Evolutionary conservation across 2,329 filamentous ascomycete genomes (phyloP).

Genomic region (Paraphaeosphaeria sporulosa): DNA sequence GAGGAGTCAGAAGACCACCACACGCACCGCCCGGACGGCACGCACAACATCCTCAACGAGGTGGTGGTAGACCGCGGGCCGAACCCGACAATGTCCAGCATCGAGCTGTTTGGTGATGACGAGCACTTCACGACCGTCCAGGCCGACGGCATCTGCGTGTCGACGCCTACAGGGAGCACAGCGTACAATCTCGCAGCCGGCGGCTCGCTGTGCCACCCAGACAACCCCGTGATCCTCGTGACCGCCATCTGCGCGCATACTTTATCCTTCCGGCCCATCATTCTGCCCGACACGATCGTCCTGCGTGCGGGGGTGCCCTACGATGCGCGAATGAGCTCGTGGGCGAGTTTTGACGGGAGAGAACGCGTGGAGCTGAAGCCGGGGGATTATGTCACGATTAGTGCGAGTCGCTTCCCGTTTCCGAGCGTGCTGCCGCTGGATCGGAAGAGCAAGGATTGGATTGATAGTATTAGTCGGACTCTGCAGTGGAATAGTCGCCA

Average conservation of each 20-base stretch:
- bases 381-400: constrained; percentile 86
- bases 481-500: constrained; percentile 83
- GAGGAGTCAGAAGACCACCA: constrained; percentile 83
- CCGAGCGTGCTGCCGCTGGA: constrained; percentile 77
- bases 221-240: constrained; percentile 94
- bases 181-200: constrained; percentile 96
- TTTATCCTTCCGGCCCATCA: constrained; percentile 93
- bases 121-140: constrained; percentile 94
- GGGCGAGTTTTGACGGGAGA: constrained; percentile 97
- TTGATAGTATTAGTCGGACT: constrained; percentile 80
- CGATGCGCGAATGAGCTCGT: constrained; percentile 84
- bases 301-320: constrained; percentile 94
- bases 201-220: constrained; percentile 93
- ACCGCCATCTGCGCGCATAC: constrained; percentile 96
- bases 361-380: constrained; percentile 77
- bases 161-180: constrained; percentile 92
- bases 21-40: constrained; percentile 84
- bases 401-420: constrained; percentile 81
- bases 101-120: constrained; percentile 92
- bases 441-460: constrained; percentile 77
- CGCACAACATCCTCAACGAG: constrained; percentile 92
- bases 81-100: constrained; percentile 91
- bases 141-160: constrained; percentile 91
- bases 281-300: constrained; percentile 94
- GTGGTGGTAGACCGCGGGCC: constrained; percentile 95